These are phyloP conservation scores for Pythium grandisporangium DNA, from an alignment of 352 stramenopile genomes.

Conservation along the genomic window DNA sequence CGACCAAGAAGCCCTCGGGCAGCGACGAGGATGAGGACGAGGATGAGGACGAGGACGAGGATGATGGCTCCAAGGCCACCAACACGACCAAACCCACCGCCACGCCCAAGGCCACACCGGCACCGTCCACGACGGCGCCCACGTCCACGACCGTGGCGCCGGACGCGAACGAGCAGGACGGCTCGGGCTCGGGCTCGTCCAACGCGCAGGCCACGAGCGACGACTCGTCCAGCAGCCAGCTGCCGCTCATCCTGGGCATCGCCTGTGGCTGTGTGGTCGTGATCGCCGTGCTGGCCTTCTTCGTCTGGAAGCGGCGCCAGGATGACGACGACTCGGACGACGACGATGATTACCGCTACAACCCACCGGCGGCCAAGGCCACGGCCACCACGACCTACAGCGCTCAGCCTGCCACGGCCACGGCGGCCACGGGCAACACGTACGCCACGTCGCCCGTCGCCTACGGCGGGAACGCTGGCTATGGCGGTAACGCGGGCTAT, in stretches of 20 bases:
- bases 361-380: constrained; percentile 10
- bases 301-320: constrained; percentile 44
- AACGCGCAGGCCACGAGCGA: constrained; percentile 20
- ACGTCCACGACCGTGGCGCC: constrained; percentile 8
- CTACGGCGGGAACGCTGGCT: not conserved
- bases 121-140: constrained; percentile 8
- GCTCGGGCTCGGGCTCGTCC: constrained; percentile 11
- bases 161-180: constrained; percentile 3
- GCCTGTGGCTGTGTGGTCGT: constrained; percentile 22
- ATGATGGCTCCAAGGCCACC: constrained; percentile 12
- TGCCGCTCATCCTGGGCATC: constrained; percentile 45
- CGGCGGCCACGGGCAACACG: not conserved
- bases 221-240: constrained; percentile 18
- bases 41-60: constrained; percentile 2
- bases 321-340: constrained; percentile 60
- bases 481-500: not conserved
- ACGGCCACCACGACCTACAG: not conserved
- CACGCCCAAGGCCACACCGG: constrained; percentile 12
- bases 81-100: constrained; percentile 10
- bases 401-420: not conserved
- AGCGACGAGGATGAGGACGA: not conserved
- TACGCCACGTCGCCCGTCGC: not conserved
- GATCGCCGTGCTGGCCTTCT: constrained; percentile 40
- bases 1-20: constrained; percentile 7
- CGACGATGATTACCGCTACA: constrained; percentile 23